Base-by-base conservation (phyloP, 2,329 filamentous ascomycete species). In the Xylaria arbuscula region DNA sequence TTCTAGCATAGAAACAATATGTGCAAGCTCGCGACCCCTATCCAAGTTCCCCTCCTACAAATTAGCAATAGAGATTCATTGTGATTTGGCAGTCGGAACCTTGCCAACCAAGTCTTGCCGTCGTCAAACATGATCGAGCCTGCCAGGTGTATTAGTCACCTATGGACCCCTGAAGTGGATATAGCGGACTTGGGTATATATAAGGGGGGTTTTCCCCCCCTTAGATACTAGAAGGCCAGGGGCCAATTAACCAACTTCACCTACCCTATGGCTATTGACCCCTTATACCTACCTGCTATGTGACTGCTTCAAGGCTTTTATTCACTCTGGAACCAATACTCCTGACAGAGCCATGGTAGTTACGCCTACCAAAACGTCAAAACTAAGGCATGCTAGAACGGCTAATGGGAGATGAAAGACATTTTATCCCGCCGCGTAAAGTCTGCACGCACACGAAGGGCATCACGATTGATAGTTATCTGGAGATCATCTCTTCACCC, bases 81-180 rank as follows among this genome's bases (percentile, higher is more conserved):
- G 48, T 69, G 66, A 66, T 69, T 69, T 34, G 66, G 62, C 28
- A 69, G 62, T 57, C 62, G 66, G 53, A 69, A 66, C 57, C 63
- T 61, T 55, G 62, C 66, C 53, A 69, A 54, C 66, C 66, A 69
- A 62, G 66, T 66, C 58, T 62, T 69, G 24, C 66, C 57, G 24
- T 69, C 66, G 42, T 66, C 62, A 55, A 69, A 69, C 42, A 66
- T 63, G 53, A 69, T 66, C 36, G 62, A 66, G n/a, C n/a, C n/a
- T n/a, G n/a, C n/a, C n/a, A n/a, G n/a, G n/a, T n/a, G n/a, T n/a
- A n/a, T n/a, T n/a, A n/a, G n/a, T n/a, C n/a, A n/a, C n/a, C n/a
- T n/a, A n/a, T n/a, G n/a, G n/a, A n/a, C n/a, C n/a, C n/a, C n/a
- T n/a, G n/a, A n/a, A n/a, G n/a, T n/a, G n/a, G n/a, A n/a, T n/a